Evolutionary conservation across 2,329 filamentous ascomycete genomes (phyloP), one percentile per base, ranked within the genome.

Genomic region (Fusarium camptoceras): DNA sequence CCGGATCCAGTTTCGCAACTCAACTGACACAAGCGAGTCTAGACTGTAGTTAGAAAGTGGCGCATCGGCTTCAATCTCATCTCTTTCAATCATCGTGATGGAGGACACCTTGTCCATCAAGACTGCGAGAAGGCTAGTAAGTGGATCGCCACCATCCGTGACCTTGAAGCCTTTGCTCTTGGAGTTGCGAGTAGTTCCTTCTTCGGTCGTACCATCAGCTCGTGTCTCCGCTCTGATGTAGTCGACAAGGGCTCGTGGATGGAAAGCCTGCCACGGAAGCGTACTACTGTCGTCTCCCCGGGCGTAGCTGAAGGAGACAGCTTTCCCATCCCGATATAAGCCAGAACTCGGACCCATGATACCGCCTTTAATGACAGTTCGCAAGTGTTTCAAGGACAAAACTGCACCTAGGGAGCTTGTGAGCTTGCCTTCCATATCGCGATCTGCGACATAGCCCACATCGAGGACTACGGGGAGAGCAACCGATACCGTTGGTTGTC

Each of bases 1-100:
- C n/a, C 34, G 34, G 30, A 66, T 68, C 65, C 65, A 68, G 18
- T 68, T 68, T 15, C 65, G 57, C 15, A 66, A 20, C 43, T 68
- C 65, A 10, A 68, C 62, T 6, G 65, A 65, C 8, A 64, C 60
- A 28, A 64, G 28, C 3, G 66, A 69, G 39, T 69, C 58, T 8
- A 66, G 37, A 49, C 59, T 54, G 48, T 54, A 64, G 15, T 59
- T 37, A 20, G 53, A n/a, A 2, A 37, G 34, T 37, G 34, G 34
- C 6, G 34, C 34, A 37, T 37, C 34, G 34, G 34, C 34, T n/a
- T 37, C 34, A 18, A 37, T 37, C 34, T 37, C 34, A 12, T 37
- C 34, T 37, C 34, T 37, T 12, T 44, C 5, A 64, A 69, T 59
- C 64, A 67, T 67, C 2, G 66, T 66, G 11, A 66, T 68, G 22